Conservation (phyloP, 352 stramenopile species). For the Peronospora farinosa region DNA sequence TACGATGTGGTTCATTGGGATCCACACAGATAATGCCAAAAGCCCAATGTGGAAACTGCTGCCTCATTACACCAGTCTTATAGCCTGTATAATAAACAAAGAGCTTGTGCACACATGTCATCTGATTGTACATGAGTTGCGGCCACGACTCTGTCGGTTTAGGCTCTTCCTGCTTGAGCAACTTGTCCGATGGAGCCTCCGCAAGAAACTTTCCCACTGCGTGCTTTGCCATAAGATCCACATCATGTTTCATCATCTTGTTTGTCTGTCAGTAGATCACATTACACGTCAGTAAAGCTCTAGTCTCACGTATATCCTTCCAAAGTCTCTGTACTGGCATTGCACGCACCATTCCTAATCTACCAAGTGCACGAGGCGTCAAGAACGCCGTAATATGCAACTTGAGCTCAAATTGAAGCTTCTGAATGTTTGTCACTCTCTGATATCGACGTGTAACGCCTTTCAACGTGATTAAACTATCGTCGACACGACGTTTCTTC, state of each 20-base stretch:
- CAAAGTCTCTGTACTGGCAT: neutral
- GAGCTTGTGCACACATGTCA: constrained; percentile 67
- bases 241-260: constrained; percentile 31
- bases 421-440: constrained; percentile 40
- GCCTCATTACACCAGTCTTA: constrained; percentile 66
- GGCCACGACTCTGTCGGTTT: constrained; percentile 46
- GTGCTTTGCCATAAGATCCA: constrained; percentile 48
- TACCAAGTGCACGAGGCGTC: constrained; percentile 30
- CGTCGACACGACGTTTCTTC: constrained; percentile 34
- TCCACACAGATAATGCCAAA: constrained; percentile 69
- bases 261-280: constrained; percentile 38
- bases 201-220: constrained; percentile 35
- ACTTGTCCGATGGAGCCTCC: constrained; percentile 21
- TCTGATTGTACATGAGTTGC: constrained; percentile 63
- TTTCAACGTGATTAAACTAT: constrained; percentile 1
- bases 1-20: constrained; percentile 55
- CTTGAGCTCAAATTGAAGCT: constrained; percentile 51
- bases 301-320: neutral
- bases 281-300: constrained; percentile 13
- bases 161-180: constrained; percentile 47
- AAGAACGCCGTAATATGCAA: constrained; percentile 43
- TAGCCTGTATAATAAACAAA: constrained; percentile 83
- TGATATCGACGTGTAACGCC: constrained; percentile 11
- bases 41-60: constrained; percentile 55
- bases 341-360: constrained; percentile 51